A percentile compares a stretch with the other conserved stretches of the same genome.
Evolutionary conservation across 2,329 filamentous ascomycete species (phyloP).

Genomic region (Elsinoe arachidis): DNA sequence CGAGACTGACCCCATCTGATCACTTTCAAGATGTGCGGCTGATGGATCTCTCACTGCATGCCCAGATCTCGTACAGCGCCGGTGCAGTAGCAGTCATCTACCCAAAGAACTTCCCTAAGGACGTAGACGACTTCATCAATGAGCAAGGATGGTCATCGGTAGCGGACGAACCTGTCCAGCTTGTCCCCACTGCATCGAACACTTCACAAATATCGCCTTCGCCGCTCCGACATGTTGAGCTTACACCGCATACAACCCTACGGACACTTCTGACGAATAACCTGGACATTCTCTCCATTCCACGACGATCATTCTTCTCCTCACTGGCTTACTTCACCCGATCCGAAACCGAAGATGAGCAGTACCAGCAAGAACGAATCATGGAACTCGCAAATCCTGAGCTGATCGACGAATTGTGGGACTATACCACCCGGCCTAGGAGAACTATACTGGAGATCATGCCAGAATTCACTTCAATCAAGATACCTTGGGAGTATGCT

Average conservation of each 20-base stretch:
- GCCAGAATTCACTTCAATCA: conserved; percentile 78
- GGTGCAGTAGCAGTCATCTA: conserved; percentile 76
- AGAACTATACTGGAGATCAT: conserved; percentile 88
- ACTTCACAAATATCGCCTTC: conserved; percentile 20
- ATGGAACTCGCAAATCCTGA: conserved; percentile 72
- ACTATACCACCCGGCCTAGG: conserved; percentile 85
- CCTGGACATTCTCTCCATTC: conserved; percentile 83
- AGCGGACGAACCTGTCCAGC: conserved; percentile 60
- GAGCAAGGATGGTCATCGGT: conserved; percentile 69
- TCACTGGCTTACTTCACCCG: conserved; percentile 66
- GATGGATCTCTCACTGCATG: conserved; percentile 50
- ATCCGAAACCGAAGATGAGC: conserved; percentile 44
- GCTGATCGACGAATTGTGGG: conserved; percentile 84
- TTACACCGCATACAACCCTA: conserved; percentile 48
- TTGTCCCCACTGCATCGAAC: conserved; percentile 33
- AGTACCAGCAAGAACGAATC: conserved; percentile 65
- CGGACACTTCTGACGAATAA: conserved; percentile 70
- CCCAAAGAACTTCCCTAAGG: conserved; percentile 75
- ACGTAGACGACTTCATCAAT: conserved; percentile 69
- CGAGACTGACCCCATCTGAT: conserved; percentile 59
- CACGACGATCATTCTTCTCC: conserved; percentile 76
- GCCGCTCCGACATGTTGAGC: conserved; percentile 25
- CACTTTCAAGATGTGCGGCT: conserved; percentile 96
- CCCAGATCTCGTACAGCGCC: conserved; percentile 48
- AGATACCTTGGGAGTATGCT: conserved; percentile 65